Conservation (phyloP, 768 basidiomycete species). For the Lactifluus pinguis region DNA sequence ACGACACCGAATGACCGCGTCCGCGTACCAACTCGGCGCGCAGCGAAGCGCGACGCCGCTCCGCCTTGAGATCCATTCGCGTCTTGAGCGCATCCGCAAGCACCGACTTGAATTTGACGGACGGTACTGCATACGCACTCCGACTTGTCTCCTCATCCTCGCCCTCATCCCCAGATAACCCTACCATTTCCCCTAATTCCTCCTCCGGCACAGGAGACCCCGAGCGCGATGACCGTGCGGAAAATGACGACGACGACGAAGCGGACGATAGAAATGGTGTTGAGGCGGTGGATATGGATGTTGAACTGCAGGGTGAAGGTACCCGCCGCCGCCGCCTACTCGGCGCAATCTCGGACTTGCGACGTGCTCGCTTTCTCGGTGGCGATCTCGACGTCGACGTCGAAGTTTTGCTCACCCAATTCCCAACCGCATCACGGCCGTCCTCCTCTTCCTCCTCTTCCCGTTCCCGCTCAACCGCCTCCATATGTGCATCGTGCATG, state of each 20-base stretch:
- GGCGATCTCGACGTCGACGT: background rate
- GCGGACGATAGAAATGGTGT: slow-evolving; percentile 5
- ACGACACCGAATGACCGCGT: background rate
- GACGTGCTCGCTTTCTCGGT: background rate
- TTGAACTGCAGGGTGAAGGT: background rate
- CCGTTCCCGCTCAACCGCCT: background rate
- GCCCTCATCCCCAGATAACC: background rate
- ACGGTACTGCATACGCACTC: background rate
- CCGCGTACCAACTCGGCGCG: background rate
- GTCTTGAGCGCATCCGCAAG: slow-evolving; percentile 11
- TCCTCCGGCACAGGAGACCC: background rate
- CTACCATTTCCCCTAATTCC: background rate
- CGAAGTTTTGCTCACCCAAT: background rate
- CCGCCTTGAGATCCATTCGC: slow-evolving; percentile 7
- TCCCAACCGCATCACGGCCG: background rate
- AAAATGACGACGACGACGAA: background rate
- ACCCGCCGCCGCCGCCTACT: background rate
- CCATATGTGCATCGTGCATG: background rate
- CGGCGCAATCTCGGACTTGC: background rate
- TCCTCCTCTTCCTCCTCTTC: background rate
- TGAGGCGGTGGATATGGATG: background rate
- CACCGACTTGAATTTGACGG: slow-evolving; percentile 1
- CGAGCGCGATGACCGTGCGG: slow-evolving; percentile 1
- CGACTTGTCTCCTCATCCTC: background rate
- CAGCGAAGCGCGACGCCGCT: slow-evolving; percentile 2